A percentile compares a stretch with the other conserved stretches of the same genome.
Evolutionary conservation across 257 asterid species (phyloP).

Genomic region (Scutellaria baicalensis): DNA sequence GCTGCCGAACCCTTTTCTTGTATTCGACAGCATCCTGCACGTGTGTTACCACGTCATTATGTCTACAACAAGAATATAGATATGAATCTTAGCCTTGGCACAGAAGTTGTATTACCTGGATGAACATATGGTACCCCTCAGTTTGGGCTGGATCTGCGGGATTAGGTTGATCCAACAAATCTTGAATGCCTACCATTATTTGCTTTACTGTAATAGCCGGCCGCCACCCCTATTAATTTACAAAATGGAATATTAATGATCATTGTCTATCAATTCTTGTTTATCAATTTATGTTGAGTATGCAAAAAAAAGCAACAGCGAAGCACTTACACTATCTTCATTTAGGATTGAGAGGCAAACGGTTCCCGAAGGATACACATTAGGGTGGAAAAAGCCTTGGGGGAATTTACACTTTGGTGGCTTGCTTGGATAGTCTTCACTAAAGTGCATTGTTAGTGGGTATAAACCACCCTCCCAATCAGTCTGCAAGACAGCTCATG

Average conservation of each 20-base stretch:
- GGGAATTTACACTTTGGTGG: slow-evolving; percentile 80
- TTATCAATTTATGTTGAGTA: no score
- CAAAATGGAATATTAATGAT: no score
- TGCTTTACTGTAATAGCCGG: slow-evolving; percentile 43
- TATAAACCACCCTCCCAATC: slow-evolving; percentile 73
- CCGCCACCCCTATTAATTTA: slow-evolving; percentile 25
- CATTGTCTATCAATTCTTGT: no score
- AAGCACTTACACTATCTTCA: slow-evolving; percentile 56
- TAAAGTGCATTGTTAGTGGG: slow-evolving; percentile 62
- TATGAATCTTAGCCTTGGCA: no score
- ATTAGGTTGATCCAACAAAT: slow-evolving; percentile 34
- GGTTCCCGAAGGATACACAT: slow-evolving; percentile 63
- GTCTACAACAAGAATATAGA: no score
- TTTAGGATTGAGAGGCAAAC: slow-evolving; percentile 70
- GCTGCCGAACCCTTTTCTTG: no score
- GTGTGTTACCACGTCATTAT: no score
- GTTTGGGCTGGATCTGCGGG: slow-evolving; percentile 13
- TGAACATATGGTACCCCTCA: no score
- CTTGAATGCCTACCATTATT: slow-evolving; percentile 36
- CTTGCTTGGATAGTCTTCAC: slow-evolving; percentile 65
- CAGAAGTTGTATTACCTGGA: no score
- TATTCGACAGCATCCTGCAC: no score
- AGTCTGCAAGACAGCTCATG: slow-evolving; percentile 32
- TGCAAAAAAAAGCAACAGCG: neutral
- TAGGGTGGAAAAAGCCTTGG: slow-evolving; percentile 63